phyloP scores from a whole-genome alignment of 768 basidiomycete genomes.

The Tephrocybe sp. region DNA sequence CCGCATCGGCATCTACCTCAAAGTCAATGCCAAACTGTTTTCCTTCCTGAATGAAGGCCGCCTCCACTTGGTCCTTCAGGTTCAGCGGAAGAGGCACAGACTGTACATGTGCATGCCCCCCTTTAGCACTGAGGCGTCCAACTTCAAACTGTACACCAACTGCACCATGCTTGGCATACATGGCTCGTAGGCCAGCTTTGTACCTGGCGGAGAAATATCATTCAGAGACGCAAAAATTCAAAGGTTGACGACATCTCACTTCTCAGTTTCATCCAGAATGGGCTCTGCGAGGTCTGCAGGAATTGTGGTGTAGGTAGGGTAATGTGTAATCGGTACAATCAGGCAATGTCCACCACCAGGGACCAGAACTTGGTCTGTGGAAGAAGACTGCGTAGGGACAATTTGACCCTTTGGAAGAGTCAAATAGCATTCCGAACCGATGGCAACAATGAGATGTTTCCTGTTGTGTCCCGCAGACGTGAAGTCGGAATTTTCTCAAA shows the following conservation, averaged over 20 bases:
- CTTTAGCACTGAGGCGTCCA: slow-evolving; percentile 76
- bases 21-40: slow-evolving; percentile 66
- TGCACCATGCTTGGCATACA: slow-evolving; percentile 69
- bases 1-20: slow-evolving; percentile 65
- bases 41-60: slow-evolving; percentile 72
- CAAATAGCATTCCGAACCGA: slow-evolving; percentile 91
- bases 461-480: slow-evolving; percentile 43
- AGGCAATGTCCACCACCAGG: slow-evolving; percentile 97
- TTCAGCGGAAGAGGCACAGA: slow-evolving; percentile 72
- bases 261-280: slow-evolving; percentile 78
- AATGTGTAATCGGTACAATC: slow-evolving; percentile 91
- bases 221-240: neutral
- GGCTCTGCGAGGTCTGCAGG: slow-evolving; percentile 73
- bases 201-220: slow-evolving; percentile 44
- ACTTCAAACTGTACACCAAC: slow-evolving; percentile 85
- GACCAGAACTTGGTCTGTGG: slow-evolving; percentile 48
- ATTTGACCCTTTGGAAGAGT: slow-evolving; percentile 97
- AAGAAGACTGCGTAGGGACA: slow-evolving; percentile 68
- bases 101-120: slow-evolving; percentile 94
- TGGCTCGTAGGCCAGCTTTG: slow-evolving; percentile 67
- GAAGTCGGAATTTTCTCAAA: neutral
- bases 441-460: slow-evolving; percentile 93
- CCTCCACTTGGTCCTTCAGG: slow-evolving; percentile 61
- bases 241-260: slow-evolving; percentile 37
- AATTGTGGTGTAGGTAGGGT: slow-evolving; percentile 81